Evolutionary conservation across 768 basidiomycete genomes (phyloP), one percentile per base, ranked within the genome.

Genomic region (Hydnomerulius pinastri): DNA sequence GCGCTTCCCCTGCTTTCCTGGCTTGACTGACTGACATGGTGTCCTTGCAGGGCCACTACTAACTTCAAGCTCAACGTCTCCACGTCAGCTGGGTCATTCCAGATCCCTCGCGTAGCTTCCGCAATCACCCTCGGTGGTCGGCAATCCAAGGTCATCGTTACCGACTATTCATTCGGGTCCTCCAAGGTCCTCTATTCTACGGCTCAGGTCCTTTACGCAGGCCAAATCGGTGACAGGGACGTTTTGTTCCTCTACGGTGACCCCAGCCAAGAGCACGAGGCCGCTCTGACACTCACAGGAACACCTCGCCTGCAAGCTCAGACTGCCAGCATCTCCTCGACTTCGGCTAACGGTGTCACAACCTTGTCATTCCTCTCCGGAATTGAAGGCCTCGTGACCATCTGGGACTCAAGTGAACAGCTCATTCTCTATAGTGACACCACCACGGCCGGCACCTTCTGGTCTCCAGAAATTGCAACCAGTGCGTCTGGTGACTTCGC

Each of bases 61-160:
- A 68, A 64, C 12, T 92, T 90, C 73, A 80, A 77, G 43, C 57
- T 92, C 36, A 81, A 75, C 18, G 76, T 87, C 4, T 74, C 76
- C 4, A 84, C 84, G 0, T 73, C 77, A 13, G 61, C 62, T 20
- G 83, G 83, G 0, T 53, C 63, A 0, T 55, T 91, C 29, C 73
- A 78, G 28, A 68, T 92, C 8, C 90, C 90, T 2, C 70, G 73
- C 24, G 71, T 80, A 9, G 76, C 73, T 0, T 67, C 75, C 3
- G 60, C 74, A 17, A 80, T 92, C 54, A 77, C 79, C 1, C 78
- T 92, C 8, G 61, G 68, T 23, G 90, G 90, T 8, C 77, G 90
- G 17, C 80, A 90, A 64, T 87, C 85, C 37, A 90, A 89, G 61
- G 72, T 90, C 21, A 70, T 92, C 25, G 73, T 87, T 12, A 82